Evolutionary conservation across 2,329 filamentous ascomycete species (phyloP).

Genomic region (Talaromyces sp.): DNA sequence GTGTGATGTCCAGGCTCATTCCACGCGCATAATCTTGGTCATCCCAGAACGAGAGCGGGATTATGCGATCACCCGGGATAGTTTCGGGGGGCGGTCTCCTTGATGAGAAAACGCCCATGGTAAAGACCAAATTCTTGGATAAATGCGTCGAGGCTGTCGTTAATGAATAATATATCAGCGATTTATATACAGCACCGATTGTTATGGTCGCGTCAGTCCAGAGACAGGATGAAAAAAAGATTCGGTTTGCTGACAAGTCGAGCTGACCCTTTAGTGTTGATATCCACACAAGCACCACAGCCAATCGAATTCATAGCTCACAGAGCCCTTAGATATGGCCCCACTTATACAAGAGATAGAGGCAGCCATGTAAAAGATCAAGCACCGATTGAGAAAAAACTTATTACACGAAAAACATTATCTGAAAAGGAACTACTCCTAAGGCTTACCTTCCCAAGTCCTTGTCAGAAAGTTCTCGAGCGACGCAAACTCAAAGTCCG

Average conservation of each 20-base stretch:
- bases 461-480: background rate
- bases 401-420: background rate
- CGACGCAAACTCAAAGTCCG: background rate
- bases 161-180: background rate
- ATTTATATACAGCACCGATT: background rate
- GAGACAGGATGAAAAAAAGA: background rate
- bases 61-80: slow-evolving; percentile 12
- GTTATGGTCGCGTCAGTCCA: background rate
- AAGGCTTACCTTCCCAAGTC: background rate
- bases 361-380: background rate
- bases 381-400: background rate
- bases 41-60: slow-evolving; percentile 15
- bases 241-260: background rate
- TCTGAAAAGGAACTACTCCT: background rate
- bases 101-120: slow-evolving; percentile 14
- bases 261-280: background rate
- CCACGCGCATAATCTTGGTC: slow-evolving; percentile 4
- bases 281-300: background rate
- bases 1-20: slow-evolving; percentile 23
- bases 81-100: slow-evolving; percentile 1
- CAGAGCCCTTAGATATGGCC: too few species aligned
- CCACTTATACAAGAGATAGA: background rate
- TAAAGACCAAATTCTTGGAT: background rate
- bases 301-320: background rate
- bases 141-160: background rate